Percentiles rank a stretch among this genome's conserved stretches.
phyloP scores from a whole-genome alignment of 164 flowering plant genomes.

The Liriodendron chinense region DNA sequence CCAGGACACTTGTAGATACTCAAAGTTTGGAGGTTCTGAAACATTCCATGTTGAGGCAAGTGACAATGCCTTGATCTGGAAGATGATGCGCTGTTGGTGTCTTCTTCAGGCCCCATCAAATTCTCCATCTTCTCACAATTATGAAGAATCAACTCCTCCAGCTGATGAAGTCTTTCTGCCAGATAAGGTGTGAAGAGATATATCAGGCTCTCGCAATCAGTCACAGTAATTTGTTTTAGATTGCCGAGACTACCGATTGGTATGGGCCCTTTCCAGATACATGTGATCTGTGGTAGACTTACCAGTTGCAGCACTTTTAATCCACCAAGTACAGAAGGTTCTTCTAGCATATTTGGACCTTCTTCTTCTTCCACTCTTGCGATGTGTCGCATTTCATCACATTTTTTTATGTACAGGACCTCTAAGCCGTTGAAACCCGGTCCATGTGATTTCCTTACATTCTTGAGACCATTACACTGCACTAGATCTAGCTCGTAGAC shows the following conservation, averaged over 20 bases:
- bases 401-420: fast-evolving
- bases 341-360: background rate
- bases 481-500: background rate
- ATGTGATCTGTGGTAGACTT: background rate
- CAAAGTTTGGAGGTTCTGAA: too few species aligned
- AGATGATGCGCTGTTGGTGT: too few species aligned
- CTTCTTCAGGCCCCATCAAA: too few species aligned
- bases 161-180: background rate
- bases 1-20: too few species aligned
- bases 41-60: too few species aligned
- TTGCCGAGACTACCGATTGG: constrained; percentile 2
- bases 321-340: background rate
- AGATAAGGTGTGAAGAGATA: background rate
- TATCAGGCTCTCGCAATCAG: background rate
- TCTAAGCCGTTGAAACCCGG: background rate
- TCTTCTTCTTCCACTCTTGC: background rate
- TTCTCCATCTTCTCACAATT: too few species aligned
- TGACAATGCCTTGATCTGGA: too few species aligned
- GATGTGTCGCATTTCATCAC: background rate
- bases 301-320: background rate
- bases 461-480: background rate
- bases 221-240: background rate
- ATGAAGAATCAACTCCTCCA: background rate
- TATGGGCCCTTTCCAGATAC: background rate
- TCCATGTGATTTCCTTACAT: background rate